phyloP scores from a whole-genome alignment of 2,329 filamentous ascomycete genomes.

The Plenodomus biglobosus region DNA sequence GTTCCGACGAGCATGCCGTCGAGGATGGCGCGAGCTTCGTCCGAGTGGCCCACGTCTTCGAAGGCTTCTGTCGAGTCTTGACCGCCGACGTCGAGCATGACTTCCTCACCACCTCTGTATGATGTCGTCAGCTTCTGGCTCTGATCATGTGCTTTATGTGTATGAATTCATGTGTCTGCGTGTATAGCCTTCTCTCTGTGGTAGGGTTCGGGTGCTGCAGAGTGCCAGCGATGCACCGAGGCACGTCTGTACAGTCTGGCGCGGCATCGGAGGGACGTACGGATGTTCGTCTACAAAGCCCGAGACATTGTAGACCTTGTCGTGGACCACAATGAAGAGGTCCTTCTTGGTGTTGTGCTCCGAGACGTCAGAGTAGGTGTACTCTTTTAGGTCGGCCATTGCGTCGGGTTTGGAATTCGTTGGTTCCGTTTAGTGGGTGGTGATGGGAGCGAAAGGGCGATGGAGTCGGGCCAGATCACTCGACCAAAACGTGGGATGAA shows the following conservation, averaged over 20 bases:
- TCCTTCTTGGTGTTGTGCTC: slow-evolving; percentile 73
- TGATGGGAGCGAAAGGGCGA: slow-evolving; percentile 2
- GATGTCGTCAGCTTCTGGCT: slow-evolving; percentile 7
- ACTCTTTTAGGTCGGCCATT: slow-evolving; percentile 45
- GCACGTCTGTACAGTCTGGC: background rate
- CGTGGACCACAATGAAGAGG: slow-evolving; percentile 86
- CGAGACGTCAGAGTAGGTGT: slow-evolving; percentile 46
- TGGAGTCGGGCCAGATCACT: background rate
- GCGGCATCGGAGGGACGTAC: slow-evolving; percentile 52
- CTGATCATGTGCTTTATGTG: background rate
- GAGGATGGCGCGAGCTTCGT: slow-evolving; percentile 95
- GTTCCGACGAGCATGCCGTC: slow-evolving; percentile 51
- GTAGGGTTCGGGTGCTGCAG: slow-evolving; percentile 5
- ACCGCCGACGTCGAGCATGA: slow-evolving; percentile 91
- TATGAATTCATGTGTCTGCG: too few relatives aligned
- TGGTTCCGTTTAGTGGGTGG: background rate
- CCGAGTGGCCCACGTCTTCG: slow-evolving; percentile 98
- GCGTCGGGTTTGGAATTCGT: slow-evolving; percentile 8
- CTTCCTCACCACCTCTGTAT: slow-evolving; percentile 91
- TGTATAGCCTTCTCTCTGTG: background rate
- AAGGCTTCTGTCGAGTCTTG: slow-evolving; percentile 98
- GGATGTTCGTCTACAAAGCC: slow-evolving; percentile 98
- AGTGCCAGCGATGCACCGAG: background rate
- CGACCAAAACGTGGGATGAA: background rate
- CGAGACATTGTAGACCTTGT: slow-evolving; percentile 90